Percentiles rank a stretch among this genome's conserved stretches.
phyloP scores from a whole-genome alignment of 345 rosid genomes.

The Moricandia arvensis region DNA sequence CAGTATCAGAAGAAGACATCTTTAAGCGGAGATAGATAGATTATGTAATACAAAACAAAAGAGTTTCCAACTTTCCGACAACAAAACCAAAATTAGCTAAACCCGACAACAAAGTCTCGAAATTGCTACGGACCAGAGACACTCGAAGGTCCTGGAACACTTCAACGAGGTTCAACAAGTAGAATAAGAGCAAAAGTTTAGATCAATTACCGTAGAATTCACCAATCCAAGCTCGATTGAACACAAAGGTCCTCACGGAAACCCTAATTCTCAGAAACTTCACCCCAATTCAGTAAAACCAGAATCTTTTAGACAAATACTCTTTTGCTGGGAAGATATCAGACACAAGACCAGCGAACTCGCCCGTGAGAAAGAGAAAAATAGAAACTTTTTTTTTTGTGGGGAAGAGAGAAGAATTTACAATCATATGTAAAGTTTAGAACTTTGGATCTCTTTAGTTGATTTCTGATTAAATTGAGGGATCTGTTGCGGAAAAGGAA shows the following conservation, averaged over 20 bases:
- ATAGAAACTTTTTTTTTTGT: background rate
- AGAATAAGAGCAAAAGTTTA: background rate
- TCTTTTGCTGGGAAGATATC: constrained; percentile 16
- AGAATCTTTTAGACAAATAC: constrained; percentile 4
- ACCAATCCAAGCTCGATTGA: constrained; percentile 34
- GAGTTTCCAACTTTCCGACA: constrained; percentile 17
- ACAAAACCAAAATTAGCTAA: constrained; percentile 22
- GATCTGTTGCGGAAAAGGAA: constrained; percentile 34
- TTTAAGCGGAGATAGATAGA: background rate
- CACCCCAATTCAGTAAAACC: constrained; percentile 4
- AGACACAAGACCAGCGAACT: constrained; percentile 25
- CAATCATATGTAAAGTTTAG: constrained; percentile 12
- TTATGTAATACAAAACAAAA: background rate
- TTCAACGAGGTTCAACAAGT: constrained; percentile 7
- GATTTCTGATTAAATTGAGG: constrained; percentile 26
- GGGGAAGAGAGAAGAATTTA: constrained; percentile 7
- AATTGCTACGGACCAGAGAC: constrained; percentile 11
- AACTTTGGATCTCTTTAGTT: constrained; percentile 26
- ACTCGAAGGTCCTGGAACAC: background rate
- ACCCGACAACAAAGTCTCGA: constrained; percentile 6
- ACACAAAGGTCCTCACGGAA: constrained; percentile 18
- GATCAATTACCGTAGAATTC: constrained; percentile 31
- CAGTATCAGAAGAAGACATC: background rate
- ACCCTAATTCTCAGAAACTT: constrained; percentile 31
- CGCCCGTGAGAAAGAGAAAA: constrained; percentile 4